A percentile compares a stretch with the other conserved stretches of the same genome.
Evolutionary conservation across 495 filamentous ascomycete genomes (phyloP).

Genomic region (Penicillium cataractarum): DNA sequence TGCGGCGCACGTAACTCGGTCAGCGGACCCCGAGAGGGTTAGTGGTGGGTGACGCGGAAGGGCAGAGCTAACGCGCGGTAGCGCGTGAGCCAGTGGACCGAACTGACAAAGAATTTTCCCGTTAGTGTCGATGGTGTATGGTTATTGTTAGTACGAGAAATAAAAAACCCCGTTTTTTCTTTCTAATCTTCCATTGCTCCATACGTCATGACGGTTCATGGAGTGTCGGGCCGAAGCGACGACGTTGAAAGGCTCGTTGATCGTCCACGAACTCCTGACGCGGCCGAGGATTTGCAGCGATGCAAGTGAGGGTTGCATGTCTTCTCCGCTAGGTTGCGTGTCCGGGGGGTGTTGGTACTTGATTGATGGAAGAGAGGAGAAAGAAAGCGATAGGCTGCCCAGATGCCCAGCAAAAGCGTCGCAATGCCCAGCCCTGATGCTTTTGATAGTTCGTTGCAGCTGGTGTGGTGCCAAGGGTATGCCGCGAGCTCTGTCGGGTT

Average conservation of each 20-base stretch:
- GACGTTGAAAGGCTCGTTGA: not conserved
- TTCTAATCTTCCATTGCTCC: not conserved
- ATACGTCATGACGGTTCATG: conserved; percentile 8
- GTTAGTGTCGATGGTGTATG: not conserved
- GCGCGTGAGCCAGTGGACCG: conserved; percentile 16
- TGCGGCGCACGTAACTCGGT: conserved; percentile 13
- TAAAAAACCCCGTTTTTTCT: not conserved
- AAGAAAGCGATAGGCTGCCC: not conserved
- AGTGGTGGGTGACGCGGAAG: conserved; percentile 23
- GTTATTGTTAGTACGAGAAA: not conserved
- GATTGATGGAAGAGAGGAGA: conserved; percentile 2
- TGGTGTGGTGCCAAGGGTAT: not conserved
- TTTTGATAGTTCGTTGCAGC: not conserved
- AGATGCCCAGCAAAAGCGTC: not conserved
- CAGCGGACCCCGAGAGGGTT: conserved; percentile 4
- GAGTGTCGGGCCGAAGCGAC: not conserved
- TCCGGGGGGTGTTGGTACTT: conserved; percentile 5
- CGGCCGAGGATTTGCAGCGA: not conserved
- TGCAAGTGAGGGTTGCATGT: not conserved
- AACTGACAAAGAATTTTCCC: not conserved
- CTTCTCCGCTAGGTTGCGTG: conserved; percentile 12
- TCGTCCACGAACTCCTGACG: not conserved
- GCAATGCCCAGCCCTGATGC: conserved; percentile 4
- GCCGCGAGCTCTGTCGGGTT: not conserved
- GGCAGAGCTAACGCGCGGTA: conserved; percentile 24